phyloP scores from a whole-genome alignment of 768 basidiomycete species.

The Arthromyces matolae region DNA sequence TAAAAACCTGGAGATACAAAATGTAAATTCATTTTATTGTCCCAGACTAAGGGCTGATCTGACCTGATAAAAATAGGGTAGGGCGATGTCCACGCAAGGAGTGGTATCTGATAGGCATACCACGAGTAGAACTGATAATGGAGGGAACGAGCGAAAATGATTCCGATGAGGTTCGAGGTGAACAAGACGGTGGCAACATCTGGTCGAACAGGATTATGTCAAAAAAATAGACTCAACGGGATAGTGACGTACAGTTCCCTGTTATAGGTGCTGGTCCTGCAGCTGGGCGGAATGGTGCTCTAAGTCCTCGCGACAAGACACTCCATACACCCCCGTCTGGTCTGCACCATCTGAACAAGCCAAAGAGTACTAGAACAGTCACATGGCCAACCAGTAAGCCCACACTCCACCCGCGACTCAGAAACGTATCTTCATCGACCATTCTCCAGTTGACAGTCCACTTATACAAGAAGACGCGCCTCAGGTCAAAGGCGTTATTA shows the following conservation, averaged over 20 bases:
- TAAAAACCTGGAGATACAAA: conserved; percentile 42
- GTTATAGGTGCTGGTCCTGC: conserved; percentile 45
- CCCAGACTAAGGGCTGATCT: conserved; percentile 17
- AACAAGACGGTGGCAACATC: conserved; percentile 80
- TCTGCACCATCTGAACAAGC: conserved; percentile 71
- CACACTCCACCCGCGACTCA: conserved; percentile 57
- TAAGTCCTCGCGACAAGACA: conserved; percentile 54
- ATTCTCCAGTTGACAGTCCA: conserved; percentile 99
- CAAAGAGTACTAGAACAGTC: conserved; percentile 58
- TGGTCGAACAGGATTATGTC: conserved; percentile 30
- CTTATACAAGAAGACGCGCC: conserved; percentile 84
- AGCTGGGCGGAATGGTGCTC: conserved; percentile 48
- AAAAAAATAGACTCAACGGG: neutral
- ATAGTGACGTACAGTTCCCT: conserved; percentile 55
- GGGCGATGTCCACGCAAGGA: conserved; percentile 71
- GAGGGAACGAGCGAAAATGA: conserved; percentile 87
- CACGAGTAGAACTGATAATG: conserved; percentile 99
- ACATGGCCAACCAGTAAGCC: conserved; percentile 67
- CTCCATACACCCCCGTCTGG: conserved; percentile 61
- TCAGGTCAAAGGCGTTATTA: conserved; percentile 78
- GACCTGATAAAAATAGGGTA: conserved; percentile 64
- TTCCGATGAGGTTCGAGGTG: conserved; percentile 89
- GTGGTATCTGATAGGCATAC: conserved; percentile 90
- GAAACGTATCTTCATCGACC: conserved; percentile 71
- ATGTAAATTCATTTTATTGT: conserved; percentile 7